A percentile compares a stretch with the other conserved stretches of the same genome.
phyloP scores from a whole-genome alignment of 73 alveolate species.

The Halteria grandinella region DNA sequence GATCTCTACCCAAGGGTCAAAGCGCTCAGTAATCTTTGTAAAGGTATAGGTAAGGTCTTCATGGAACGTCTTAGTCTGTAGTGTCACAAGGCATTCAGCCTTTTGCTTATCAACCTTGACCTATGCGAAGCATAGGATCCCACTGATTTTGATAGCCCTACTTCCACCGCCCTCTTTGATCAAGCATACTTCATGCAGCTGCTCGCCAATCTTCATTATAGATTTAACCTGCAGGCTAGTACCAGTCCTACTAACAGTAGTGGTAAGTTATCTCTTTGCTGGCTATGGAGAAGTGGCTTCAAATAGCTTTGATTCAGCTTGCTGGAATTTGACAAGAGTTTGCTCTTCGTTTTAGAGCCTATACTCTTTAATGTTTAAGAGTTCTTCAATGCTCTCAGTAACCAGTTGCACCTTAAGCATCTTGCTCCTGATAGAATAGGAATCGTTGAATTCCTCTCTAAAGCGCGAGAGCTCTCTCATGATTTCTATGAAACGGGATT shows the following conservation, averaged over 20 bases:
- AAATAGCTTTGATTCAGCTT: conserved; percentile 2
- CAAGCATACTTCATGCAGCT: too few relatives aligned
- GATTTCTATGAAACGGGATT: conserved; percentile 36
- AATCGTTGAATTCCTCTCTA: conserved; percentile 41
- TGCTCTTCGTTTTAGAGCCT: not conserved
- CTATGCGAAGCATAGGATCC: conserved; percentile 13
- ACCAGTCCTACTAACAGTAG: too few relatives aligned
- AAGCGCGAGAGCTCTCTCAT: conserved; percentile 55
- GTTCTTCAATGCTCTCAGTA: conserved; percentile 2
- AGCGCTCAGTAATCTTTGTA: conserved; percentile 30
- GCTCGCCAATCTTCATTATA: too few relatives aligned
- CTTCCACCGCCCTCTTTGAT: too few relatives aligned
- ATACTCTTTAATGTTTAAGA: not conserved
- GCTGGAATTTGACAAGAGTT: not conserved
- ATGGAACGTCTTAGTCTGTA: not conserved
- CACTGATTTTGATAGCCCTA: conserved; percentile 2
- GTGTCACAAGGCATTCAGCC: conserved; percentile 27
- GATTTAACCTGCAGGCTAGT: too few relatives aligned
- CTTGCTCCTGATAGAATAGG: conserved; percentile 32
- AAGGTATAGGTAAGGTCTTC: not conserved
- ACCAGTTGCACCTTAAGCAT: conserved; percentile 22
- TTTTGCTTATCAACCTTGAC: conserved; percentile 3
- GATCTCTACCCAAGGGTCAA: conserved; percentile 41
- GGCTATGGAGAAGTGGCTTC: conserved; percentile 32
- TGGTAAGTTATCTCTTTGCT: too few relatives aligned